phyloP scores from a whole-genome alignment of 495 filamentous ascomycete species.

The Daldinia childiae region DNA sequence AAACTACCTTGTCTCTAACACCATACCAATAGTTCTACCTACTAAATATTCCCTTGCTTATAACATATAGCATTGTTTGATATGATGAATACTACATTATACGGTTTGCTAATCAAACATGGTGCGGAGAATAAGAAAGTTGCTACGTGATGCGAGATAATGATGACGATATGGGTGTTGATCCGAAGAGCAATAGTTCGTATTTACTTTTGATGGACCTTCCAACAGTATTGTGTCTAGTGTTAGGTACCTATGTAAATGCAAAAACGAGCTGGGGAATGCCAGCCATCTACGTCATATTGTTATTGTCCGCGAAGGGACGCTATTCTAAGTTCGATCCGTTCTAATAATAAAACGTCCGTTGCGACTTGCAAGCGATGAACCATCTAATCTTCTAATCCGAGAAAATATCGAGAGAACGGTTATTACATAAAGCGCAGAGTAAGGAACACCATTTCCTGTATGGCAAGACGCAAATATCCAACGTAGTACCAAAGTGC shows the following conservation, averaged over 20 bases:
- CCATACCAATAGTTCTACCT: conserved; percentile 12
- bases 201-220: neutral
- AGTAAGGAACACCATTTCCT: neutral
- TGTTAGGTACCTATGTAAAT: neutral
- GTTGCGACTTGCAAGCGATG: neutral
- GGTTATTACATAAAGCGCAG: neutral
- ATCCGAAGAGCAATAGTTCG: neutral
- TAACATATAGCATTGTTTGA: conserved; percentile 1
- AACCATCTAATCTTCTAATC: neutral
- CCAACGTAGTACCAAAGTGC: too few species aligned
- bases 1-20: neutral
- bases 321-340: conserved; percentile 15
- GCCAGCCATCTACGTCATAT: neutral
- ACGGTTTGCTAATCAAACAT: neutral
- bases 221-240: too few species aligned
- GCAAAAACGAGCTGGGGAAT: neutral
- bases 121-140: neutral
- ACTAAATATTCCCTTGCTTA: conserved; percentile 1
- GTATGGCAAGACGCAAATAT: too few species aligned
- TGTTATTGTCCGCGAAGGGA: neutral
- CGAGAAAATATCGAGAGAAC: neutral
- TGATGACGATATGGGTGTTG: neutral
- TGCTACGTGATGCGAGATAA: neutral
- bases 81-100: neutral
- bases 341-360: conserved; percentile 29